These are phyloP conservation scores for Hygrophorus russula DNA, from an alignment of 768 basidiomycete genomes.

Conservation along the genomic window DNA sequence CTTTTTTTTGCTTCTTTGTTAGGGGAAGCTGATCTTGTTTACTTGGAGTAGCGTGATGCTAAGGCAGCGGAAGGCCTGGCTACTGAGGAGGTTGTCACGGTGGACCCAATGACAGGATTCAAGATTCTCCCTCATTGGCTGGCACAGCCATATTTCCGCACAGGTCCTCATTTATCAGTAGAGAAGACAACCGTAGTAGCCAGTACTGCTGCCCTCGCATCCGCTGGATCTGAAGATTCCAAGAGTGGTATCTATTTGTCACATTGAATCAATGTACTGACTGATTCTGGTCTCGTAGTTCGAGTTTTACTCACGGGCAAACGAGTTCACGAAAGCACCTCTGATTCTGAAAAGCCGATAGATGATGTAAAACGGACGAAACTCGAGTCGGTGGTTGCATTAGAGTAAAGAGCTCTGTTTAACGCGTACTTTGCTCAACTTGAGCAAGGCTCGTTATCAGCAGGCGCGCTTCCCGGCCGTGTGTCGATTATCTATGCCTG, in stretches of 20 bases:
- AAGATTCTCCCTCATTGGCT: conserved; percentile 56
- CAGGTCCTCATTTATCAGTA: too few relatives aligned
- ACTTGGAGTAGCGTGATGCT: conserved; percentile 34
- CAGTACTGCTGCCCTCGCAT: too few relatives aligned
- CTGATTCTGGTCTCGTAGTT: not conserved
- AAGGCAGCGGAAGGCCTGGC: conserved; percentile 20
- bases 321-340: not conserved
- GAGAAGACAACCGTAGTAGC: too few relatives aligned
- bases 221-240: not conserved
- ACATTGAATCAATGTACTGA: not conserved
- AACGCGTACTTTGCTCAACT: too few relatives aligned
- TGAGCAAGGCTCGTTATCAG: too few relatives aligned
- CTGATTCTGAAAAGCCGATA: too few relatives aligned
- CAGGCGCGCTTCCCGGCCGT: too few relatives aligned
- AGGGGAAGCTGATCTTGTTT: conserved; percentile 2
- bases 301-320: not conserved
- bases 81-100: conserved; percentile 24
- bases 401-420: too few relatives aligned
- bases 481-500: too few relatives aligned
- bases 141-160: conserved; percentile 58
- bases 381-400: too few relatives aligned
- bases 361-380: too few relatives aligned
- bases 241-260: not conserved
- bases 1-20: conserved; percentile 1
- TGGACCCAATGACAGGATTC: conserved; percentile 38